phyloP scores from a whole-genome alignment of 768 basidiomycete species.

The Pisolithus tinctorius region DNA sequence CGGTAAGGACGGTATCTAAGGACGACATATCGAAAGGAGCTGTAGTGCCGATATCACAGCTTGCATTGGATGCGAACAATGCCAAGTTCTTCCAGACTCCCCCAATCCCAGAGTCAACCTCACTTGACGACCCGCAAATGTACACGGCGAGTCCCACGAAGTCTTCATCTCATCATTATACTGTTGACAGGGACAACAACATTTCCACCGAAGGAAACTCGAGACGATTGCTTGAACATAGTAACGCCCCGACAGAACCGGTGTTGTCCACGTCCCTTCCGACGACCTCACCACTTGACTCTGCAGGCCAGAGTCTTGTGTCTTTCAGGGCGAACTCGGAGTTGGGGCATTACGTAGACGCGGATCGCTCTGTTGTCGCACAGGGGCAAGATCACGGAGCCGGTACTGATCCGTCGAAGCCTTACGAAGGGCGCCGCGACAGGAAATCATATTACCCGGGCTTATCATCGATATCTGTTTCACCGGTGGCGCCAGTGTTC shows the following conservation, averaged over 20 bases:
- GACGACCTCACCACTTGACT: constrained; percentile 38
- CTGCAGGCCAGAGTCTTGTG: constrained; percentile 23
- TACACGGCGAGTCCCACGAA: constrained; percentile 49
- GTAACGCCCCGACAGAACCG: constrained; percentile 43
- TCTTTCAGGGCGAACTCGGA: constrained; percentile 67
- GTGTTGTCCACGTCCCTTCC: constrained; percentile 60
- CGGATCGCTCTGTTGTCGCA: constrained; percentile 33
- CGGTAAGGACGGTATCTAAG: constrained; percentile 41
- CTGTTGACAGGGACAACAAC: constrained; percentile 21
- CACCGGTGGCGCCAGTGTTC: constrained; percentile 34
- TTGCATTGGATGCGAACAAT: constrained; percentile 48
- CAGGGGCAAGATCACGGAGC: constrained; percentile 36
- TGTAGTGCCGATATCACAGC: constrained; percentile 50
- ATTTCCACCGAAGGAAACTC: constrained; percentile 21
- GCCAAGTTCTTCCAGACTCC: constrained; percentile 54
- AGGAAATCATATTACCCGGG: constrained; percentile 64
- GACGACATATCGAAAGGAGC: constrained; percentile 55
- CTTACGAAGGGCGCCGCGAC: constrained; percentile 42
- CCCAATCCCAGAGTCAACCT: constrained; percentile 19
- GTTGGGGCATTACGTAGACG: constrained; percentile 73
- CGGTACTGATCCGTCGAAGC: constrained; percentile 48
- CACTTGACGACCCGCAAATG: constrained; percentile 15
- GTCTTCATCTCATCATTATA: constrained; percentile 40
- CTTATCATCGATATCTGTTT: constrained; percentile 41
- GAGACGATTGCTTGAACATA: constrained; percentile 37